Conservation (phyloP, 768 basidiomycete genomes). For the Hortiboletus campestris region DNA sequence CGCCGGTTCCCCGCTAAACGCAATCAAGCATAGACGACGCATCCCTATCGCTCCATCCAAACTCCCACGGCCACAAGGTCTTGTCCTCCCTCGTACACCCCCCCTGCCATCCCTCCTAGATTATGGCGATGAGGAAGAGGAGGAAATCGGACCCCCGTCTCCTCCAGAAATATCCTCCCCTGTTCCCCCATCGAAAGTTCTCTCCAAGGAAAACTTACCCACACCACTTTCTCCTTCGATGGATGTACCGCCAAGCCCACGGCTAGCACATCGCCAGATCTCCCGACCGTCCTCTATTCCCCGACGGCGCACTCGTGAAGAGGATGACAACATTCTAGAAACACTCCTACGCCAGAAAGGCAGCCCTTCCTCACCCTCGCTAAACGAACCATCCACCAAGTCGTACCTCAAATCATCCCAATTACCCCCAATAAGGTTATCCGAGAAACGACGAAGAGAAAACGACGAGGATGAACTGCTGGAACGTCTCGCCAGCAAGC, state of each 20-base stretch:
- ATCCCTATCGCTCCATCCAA: constrained; percentile 44
- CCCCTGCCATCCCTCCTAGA: constrained; percentile 65
- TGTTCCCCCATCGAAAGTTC: constrained; percentile 12
- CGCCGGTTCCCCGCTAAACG: constrained; percentile 32
- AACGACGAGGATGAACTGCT: constrained; percentile 69
- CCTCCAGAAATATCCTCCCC: constrained; percentile 14
- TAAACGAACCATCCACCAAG: constrained; percentile 25
- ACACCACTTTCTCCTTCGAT: constrained; percentile 34
- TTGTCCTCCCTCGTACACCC: constrained; percentile 46
- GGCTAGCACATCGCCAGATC: constrained; percentile 38
- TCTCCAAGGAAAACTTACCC: constrained; percentile 15
- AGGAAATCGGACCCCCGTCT: constrained; percentile 25
- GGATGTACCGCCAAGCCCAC: constrained; percentile 38
- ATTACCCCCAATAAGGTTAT: constrained; percentile 48
- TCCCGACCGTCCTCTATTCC: constrained; percentile 42
- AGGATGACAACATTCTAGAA: constrained; percentile 57
- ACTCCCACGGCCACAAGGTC: constrained; percentile 43
- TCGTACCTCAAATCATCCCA: constrained; percentile 31
- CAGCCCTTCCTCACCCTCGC: constrained; percentile 39
- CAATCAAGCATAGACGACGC: constrained; percentile 61
- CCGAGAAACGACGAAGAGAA: constrained; percentile 69
- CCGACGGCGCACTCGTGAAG: constrained; percentile 43
- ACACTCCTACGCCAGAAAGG: constrained; percentile 43
- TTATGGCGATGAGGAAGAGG: constrained; percentile 73
- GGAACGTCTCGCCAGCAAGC: constrained; percentile 56